Conservation (phyloP, 768 basidiomycete genomes). For the Tubosaeta sp. region DNA sequence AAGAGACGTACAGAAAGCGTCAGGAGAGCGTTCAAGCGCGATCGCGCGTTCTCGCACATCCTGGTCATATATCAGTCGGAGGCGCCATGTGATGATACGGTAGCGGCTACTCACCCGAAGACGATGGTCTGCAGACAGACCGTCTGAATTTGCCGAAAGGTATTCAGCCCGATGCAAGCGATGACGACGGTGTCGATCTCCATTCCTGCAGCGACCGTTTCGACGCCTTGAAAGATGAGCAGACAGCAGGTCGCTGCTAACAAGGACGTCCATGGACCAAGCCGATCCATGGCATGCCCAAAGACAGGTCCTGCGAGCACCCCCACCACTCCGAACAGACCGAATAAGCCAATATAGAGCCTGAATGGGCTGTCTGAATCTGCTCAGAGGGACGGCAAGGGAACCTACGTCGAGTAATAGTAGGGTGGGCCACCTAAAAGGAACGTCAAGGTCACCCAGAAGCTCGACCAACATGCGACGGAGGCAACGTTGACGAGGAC, state of each 20-base stretch:
- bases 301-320: slow-evolving; percentile 24
- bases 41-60: slow-evolving; percentile 23
- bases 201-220: slow-evolving; percentile 35
- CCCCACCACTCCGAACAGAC: slow-evolving; percentile 40
- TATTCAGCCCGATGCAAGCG: slow-evolving; percentile 36
- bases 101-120: slow-evolving; percentile 11
- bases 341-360: slow-evolving; percentile 44
- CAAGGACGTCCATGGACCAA: slow-evolving; percentile 41
- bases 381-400: neutral
- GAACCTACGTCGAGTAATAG: slow-evolving; percentile 29
- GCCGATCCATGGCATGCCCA: slow-evolving; percentile 17
- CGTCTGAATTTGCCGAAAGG: slow-evolving; percentile 35
- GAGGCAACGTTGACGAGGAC: slow-evolving; percentile 20
- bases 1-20: slow-evolving; percentile 21
- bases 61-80: slow-evolving; percentile 11
- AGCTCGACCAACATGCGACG: slow-evolving; percentile 27
- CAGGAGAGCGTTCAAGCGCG: slow-evolving; percentile 27
- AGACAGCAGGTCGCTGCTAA: slow-evolving; percentile 30
- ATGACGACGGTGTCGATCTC: slow-evolving; percentile 36
- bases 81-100: neutral
- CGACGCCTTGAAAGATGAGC: slow-evolving; percentile 28
- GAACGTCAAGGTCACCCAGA: slow-evolving; percentile 41
- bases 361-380: slow-evolving; percentile 1
- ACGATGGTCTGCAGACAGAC: slow-evolving; percentile 29
- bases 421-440: slow-evolving; percentile 38